Base-by-base conservation (phyloP, 2,329 filamentous ascomycete genomes). In the Epicoccum sorghinum region DNA sequence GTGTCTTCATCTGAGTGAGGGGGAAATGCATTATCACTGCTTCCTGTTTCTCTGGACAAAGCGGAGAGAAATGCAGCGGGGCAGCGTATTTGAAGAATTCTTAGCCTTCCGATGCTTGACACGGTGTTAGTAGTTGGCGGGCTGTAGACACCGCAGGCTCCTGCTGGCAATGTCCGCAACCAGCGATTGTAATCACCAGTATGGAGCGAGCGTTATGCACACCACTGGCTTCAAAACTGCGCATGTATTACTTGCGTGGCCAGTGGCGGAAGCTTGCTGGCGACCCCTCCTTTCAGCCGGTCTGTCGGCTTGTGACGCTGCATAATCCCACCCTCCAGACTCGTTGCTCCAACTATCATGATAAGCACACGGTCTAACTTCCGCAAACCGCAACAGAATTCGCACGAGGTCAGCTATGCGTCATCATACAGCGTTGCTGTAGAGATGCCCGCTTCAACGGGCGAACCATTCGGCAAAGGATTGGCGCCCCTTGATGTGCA, bases 371-470 rank as follows among this genome's bases (percentile, higher is more conserved):
- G 46, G 46, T 24, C 32, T 23, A 46, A 46, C 30, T 55, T 55
- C 46, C 52, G 10, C 41, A 49, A 46, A 27, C 32, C 35, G 41
- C 18, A 23, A 47, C 41, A 47, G 30, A 37, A 32, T 47, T 55
- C 14, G 41, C 46, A 37, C 45, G 25, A 24, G 30, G 10, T 32
- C 38, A 50, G 52, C 42, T 14, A 29, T 45, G 32, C 52, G 52
- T 56, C 47, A 56, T 56, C 47, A 30, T 23, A 42, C 38, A 27
- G 32, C 47, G 43, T 51, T 56, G 39, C 47, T 44, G 43, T 40
- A 51, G 47, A 37, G 46, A 49, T 42, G 43, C 33, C 39, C 32
- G 38, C 9, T 14, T 9, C 33, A 41, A 36, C 25, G 38, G 47
- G 42, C n/a, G 32, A 32, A 43, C 25, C 39, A 38, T 32, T 24